phyloP scores from a whole-genome alignment of 2,329 filamentous ascomycete species.

The Aspergillus tubingensis region DNA sequence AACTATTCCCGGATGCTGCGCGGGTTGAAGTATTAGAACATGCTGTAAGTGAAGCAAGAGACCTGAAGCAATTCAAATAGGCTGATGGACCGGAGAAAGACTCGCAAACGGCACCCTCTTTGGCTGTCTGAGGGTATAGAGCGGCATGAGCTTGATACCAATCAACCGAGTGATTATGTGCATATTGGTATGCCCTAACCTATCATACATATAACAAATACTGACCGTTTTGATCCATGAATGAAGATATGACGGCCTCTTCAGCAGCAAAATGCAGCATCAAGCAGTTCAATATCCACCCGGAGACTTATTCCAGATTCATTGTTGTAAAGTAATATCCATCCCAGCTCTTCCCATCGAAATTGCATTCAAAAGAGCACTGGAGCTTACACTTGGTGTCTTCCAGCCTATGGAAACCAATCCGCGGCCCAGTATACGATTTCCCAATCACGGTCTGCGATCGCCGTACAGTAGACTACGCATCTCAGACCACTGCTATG shows the following conservation, averaged over 20 bases:
- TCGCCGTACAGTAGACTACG: background rate
- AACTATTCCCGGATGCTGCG: background rate
- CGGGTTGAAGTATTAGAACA: background rate
- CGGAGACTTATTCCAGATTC: too few relatives aligned
- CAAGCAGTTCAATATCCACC: too few relatives aligned
- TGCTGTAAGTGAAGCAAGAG: background rate
- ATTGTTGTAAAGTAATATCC: too few relatives aligned
- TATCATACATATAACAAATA: too few relatives aligned
- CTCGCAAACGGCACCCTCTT: background rate
- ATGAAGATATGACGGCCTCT: too few relatives aligned
- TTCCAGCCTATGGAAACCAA: conserved; percentile 9
- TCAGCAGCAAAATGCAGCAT: too few relatives aligned
- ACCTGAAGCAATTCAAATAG: background rate
- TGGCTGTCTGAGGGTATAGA: background rate
- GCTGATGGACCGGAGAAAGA: background rate
- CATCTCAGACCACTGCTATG: background rate
- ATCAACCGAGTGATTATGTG: background rate
- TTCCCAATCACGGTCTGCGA: background rate
- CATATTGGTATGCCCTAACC: background rate
- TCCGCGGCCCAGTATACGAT: conserved; percentile 8
- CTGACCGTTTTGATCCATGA: too few relatives aligned
- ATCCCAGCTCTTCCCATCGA: too few relatives aligned
- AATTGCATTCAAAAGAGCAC: too few relatives aligned
- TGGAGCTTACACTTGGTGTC: too few relatives aligned
- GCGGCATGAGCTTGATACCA: background rate